Base-by-base conservation (phyloP, 495 filamentous ascomycete species). In the Pyrenula massariospora region DNA sequence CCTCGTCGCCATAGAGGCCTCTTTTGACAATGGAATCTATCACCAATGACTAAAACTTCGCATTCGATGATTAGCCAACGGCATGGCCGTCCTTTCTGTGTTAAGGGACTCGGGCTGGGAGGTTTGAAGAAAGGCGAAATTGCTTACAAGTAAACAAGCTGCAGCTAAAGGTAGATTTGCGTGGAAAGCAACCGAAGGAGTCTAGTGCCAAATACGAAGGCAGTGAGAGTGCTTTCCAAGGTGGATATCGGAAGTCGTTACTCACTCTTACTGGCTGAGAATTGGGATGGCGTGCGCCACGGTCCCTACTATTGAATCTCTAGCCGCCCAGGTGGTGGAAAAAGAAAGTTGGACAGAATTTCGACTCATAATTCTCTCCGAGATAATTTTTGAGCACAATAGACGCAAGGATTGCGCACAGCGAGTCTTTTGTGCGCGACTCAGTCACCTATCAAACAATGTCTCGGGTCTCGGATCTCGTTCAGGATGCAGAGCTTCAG, bases 401-500 rank as follows among this genome's bases (percentile, higher is more conserved):
- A 42, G 8, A 42, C 15, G 31, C 31, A 42, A 15, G 15, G 8
- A 42, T 42, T 15, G 31, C 31, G 31, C 31, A 15, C 31, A 42
- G 31, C 15, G 31, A 42, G 15, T 42, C 31, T 42, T 42, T 52
- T 19, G 22, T 24, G 19, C 8, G 19, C 50, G 20, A 52, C 19
- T 52, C 19, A 48, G 19, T 52, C 19, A 52, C 50, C 50, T 24
- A 20, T 21, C 19, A 8, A 5, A 19, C 50, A 19, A 57, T 64
- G 55, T 11, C 42, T 0, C 55, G 12, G 21, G 22, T 67, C 12
- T 54, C 61, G 50, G 68, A 70, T 22, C 55, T 70, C 25, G 57
- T 71, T 22, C 55, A 55, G 12, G 64, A 68, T 54, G 69, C 62
- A 1, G 53, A 65, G 53, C 59, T 69, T 1, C 55, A 65, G 19